Evolutionary conservation across 2,329 filamentous ascomycete genomes (phyloP), one percentile per base, ranked within the genome.

Genomic region (Macrophomina tecta): DNA sequence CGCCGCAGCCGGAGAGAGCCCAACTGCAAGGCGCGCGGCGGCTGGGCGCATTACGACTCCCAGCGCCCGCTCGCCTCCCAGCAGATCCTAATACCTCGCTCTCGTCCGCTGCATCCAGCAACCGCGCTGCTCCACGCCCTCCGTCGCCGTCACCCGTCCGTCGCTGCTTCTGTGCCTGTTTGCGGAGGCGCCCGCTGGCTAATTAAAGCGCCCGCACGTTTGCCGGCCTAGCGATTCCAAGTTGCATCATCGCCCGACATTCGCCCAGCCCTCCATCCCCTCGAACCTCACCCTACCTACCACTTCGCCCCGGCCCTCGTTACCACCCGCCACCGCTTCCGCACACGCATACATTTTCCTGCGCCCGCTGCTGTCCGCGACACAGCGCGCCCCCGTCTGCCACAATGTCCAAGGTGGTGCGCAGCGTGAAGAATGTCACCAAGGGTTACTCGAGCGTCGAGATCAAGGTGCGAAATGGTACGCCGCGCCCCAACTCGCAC

Each of bases 371-470:
- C 58, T 51, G 45, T 38, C 34, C 51, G 42, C 62, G 51, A 36
- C 36, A 38, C 52, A 51, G 40, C 66, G 62, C 66, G 48, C 55
- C 53, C 46, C 53, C 28, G 6, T 45, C 52, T 30, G 36, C 63
- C 69, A 85, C 76, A 69, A 99, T 99, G 95, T 97, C 94, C 68
- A 96, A 96, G 83, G 93, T 98, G 79, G 93, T 98, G 78, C 89
- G 95, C 82, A 97, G 92, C 79, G 94, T 98, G 76, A 98, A 97
- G 85, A 99, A 98, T 85, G 94, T 99, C 81, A 98, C 95, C 80
- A 99, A 98, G 84, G 95, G 95, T 74, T 99, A 99, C 79, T 97
- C 94, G 42, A 90, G 87, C 72, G 93, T 96, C 75, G 94, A 99
- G 85, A 92, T 98, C 80, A 98, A 98, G 85, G 95, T 99, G 80